A percentile compares a stretch with the other conserved stretches of the same genome.
Conservation (phyloP, 2,329 filamentous ascomycete genomes). For the Claviceps pazoutovae region DNA sequence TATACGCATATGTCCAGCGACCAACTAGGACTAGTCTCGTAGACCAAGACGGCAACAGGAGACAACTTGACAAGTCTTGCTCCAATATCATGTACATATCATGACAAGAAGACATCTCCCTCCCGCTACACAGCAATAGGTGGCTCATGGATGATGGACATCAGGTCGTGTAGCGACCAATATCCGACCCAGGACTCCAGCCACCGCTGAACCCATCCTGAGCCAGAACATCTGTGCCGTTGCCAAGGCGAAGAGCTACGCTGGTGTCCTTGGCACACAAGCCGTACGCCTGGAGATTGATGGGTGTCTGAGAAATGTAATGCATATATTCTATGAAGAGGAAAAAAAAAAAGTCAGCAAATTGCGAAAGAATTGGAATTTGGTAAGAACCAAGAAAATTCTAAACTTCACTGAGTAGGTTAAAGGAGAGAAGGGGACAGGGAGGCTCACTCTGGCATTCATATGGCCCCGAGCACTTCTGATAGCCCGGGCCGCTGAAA, state of each 20-base stretch:
- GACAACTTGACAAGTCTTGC: too few species aligned
- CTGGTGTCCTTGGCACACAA: constrained; percentile 26
- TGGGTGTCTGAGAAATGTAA: constrained; percentile 23
- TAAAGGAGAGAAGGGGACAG: neutral
- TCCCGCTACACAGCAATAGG: neutral
- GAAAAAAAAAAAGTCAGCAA: neutral
- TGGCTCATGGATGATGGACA: neutral
- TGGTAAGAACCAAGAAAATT: neutral
- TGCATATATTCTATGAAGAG: constrained; percentile 18
- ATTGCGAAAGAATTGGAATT: neutral
- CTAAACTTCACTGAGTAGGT: neutral
- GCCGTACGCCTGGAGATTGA: constrained; percentile 26
- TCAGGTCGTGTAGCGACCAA: constrained; percentile 23
- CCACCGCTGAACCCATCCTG: constrained; percentile 21
- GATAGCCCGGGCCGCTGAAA: constrained; percentile 26
- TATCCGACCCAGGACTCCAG: constrained; percentile 20
- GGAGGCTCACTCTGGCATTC: constrained; percentile 1
- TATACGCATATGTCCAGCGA: too few species aligned
- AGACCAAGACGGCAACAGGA: neutral
- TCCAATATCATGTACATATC: too few species aligned
- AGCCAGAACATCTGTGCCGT: constrained; percentile 19
- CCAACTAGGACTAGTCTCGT: neutral
- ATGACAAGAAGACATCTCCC: neutral
- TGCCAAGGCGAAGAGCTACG: constrained; percentile 20
- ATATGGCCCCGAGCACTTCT: constrained; percentile 15